A percentile compares a stretch with the other conserved stretches of the same genome.
phyloP scores from a whole-genome alignment of 257 asterid genomes.

The Plantago major region DNA sequence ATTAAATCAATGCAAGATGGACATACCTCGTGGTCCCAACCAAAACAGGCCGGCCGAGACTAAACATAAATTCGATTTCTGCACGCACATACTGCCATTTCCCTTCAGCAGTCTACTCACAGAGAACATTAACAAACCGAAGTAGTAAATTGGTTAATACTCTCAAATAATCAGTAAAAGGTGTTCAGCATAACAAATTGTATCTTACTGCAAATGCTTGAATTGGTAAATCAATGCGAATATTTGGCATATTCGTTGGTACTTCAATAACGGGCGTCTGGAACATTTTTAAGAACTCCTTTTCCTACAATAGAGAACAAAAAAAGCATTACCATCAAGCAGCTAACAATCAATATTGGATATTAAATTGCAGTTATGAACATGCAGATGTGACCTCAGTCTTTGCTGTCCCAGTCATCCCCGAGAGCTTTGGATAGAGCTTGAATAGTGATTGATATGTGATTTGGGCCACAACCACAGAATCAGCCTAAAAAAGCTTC shows the following conservation, averaged over 20 bases:
- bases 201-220: constrained; percentile 93
- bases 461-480: constrained; percentile 97
- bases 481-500: constrained; percentile 65
- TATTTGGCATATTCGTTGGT: constrained; percentile 86
- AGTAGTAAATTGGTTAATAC: constrained; percentile 17
- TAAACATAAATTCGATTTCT: constrained; percentile 82
- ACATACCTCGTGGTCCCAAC: constrained; percentile 95
- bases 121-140: constrained; percentile 18
- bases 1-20: constrained; percentile 7
- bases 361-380: constrained; percentile 9
- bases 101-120: constrained; percentile 78
- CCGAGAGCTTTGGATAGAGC: constrained; percentile 92
- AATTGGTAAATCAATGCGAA: constrained; percentile 79
- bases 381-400: constrained; percentile 59
- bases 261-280: constrained; percentile 90
- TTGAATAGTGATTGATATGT: constrained; percentile 95
- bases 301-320: constrained; percentile 50
- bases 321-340: background rate
- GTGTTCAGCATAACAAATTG: background rate
- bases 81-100: constrained; percentile 84
- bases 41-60: constrained; percentile 86
- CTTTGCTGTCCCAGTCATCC: constrained; percentile 99
- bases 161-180: constrained; percentile 11
- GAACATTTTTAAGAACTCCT: constrained; percentile 92
- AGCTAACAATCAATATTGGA: constrained; percentile 16